Conservation (phyloP, 257 asterid genomes). For the Solanum pinnatisectum region DNA sequence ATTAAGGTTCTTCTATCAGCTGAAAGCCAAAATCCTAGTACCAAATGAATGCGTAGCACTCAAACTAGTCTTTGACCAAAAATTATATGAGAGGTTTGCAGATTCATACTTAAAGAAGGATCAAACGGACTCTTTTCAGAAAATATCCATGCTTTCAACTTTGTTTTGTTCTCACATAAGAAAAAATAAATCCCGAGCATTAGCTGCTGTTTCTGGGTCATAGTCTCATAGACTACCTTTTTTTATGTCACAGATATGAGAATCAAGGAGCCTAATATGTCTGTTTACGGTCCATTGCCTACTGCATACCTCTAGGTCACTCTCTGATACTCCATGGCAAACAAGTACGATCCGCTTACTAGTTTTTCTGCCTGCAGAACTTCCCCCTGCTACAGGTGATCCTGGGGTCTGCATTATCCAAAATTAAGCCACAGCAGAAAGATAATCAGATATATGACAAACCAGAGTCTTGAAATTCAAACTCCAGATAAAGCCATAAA, state of each 20-base stretch:
- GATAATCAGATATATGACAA: neutral
- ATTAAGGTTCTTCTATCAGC: neutral
- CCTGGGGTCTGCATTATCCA: slow-evolving; percentile 84
- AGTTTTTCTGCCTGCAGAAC: slow-evolving; percentile 69
- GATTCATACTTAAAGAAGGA: neutral
- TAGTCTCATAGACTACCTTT: neutral
- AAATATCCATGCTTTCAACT: neutral
- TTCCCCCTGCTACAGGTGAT: slow-evolving; percentile 59
- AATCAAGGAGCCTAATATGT: neutral
- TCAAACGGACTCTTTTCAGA: neutral
- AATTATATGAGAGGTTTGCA: neutral
- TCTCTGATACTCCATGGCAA: slow-evolving; percentile 51
- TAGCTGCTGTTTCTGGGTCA: neutral
- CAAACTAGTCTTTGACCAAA: neutral
- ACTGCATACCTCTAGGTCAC: slow-evolving; percentile 37
- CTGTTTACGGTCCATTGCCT: neutral
- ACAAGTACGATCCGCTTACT: slow-evolving; percentile 54
- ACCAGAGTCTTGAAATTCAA: neutral
- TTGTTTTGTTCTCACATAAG: neutral
- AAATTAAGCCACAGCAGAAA: neutral
- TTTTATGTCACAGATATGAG: neutral
- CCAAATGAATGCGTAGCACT: neutral
- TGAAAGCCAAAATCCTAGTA: neutral
- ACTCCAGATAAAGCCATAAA: slow-evolving; percentile 15
- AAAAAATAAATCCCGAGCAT: neutral